Conservation (phyloP, 305 asterid genomes). For the Fraxinus velutina region DNA sequence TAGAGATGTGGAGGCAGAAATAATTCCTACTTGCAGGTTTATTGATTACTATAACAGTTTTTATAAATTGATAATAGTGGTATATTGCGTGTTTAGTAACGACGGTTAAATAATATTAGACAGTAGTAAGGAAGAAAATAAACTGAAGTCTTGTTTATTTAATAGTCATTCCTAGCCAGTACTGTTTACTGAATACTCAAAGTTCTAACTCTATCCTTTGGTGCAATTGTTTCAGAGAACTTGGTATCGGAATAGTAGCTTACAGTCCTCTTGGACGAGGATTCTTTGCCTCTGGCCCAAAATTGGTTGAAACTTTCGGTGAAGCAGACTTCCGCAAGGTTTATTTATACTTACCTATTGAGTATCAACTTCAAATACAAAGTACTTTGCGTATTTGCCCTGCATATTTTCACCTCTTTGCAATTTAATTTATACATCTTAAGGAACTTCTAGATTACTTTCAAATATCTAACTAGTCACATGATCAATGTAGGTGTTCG, state of each 20-base stretch:
- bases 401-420: background rate
- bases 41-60: background rate
- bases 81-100: background rate
- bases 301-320: conserved; percentile 41
- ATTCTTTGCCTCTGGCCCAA: conserved; percentile 61
- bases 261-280: conserved; percentile 89
- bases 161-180: background rate
- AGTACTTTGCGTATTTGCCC: background rate
- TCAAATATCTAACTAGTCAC: background rate
- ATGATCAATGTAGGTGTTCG: background rate
- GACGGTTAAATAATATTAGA: background rate
- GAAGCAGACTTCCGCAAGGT: conserved; percentile 70
- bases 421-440: background rate
- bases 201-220: background rate
- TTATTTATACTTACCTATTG: conserved; percentile 12
- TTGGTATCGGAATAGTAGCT: conserved; percentile 76
- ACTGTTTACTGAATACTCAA: background rate
- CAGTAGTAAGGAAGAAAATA: background rate
- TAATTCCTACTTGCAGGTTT: conserved; percentile 74
- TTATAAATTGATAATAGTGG: background rate
- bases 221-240: conserved; percentile 46
- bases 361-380: background rate
- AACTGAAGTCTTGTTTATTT: background rate
- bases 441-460: background rate
- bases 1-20: conserved; percentile 65